Percentiles rank a stretch among this genome's conserved stretches.
phyloP scores from a whole-genome alignment of 805 yeast genomes.

The Isabelozyma pseudorhagii region DNA sequence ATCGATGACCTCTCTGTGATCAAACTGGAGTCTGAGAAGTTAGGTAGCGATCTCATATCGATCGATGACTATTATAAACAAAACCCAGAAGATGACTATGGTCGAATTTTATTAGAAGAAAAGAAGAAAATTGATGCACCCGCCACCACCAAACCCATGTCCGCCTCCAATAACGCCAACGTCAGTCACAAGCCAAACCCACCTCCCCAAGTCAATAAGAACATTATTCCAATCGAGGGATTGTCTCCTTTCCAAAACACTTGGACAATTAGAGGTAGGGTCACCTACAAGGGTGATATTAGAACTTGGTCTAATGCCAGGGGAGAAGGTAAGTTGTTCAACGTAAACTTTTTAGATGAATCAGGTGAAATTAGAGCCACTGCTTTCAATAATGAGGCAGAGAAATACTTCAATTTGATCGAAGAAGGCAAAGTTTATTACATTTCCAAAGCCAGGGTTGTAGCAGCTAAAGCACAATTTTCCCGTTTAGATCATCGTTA shows the following conservation, averaged over 20 bases:
- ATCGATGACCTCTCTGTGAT: slow-evolving; percentile 46
- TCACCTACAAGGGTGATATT: slow-evolving; percentile 81
- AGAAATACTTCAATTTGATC: slow-evolving; percentile 66
- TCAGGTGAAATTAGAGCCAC: slow-evolving; percentile 96
- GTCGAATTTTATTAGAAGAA: slow-evolving; percentile 10
- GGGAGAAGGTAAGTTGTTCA: slow-evolving; percentile 89
- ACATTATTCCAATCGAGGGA: slow-evolving; percentile 71
- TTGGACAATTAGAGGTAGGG: slow-evolving; percentile 94
- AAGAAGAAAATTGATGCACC: slow-evolving; percentile 6
- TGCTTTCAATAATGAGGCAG: slow-evolving; percentile 86
- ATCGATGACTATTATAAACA: slow-evolving; percentile 57
- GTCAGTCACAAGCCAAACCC: slow-evolving; percentile 3
- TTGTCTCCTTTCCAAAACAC: slow-evolving; percentile 85
- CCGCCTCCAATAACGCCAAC: slow-evolving; percentile 11
- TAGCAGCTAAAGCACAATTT: slow-evolving; percentile 81
- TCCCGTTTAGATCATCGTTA: slow-evolving; percentile 83
- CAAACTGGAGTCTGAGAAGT: slow-evolving; percentile 32
- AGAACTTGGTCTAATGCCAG: slow-evolving; percentile 82
- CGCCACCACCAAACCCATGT: slow-evolving; percentile 2
- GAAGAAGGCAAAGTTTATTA: slow-evolving; percentile 90
- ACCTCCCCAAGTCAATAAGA: slow-evolving; percentile 3
- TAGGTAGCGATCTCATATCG: slow-evolving; percentile 35
- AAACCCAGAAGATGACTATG: slow-evolving; percentile 54
- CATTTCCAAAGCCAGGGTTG: slow-evolving; percentile 76
- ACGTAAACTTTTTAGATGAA: slow-evolving; percentile 85